Percentiles rank a stretch among this genome's conserved stretches.
Conservation (phyloP, 257 asterid genomes). For the Scutellaria galericulata region DNA sequence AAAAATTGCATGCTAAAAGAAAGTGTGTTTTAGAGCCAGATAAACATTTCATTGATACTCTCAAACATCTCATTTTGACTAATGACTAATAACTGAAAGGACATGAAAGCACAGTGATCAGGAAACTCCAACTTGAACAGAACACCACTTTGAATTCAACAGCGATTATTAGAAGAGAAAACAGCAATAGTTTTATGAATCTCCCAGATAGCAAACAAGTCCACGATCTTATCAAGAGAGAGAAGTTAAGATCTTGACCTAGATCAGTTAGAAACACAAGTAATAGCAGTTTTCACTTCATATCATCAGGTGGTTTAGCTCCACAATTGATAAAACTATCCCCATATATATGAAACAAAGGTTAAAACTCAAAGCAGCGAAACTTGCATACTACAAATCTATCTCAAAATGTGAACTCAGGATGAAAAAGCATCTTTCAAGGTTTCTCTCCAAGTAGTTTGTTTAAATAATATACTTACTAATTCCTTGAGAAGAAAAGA, state of each 20-base stretch:
- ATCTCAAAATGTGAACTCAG: slow-evolving; percentile 20
- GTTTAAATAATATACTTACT: slow-evolving; percentile 56
- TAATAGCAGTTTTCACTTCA: background rate
- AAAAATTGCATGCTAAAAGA: background rate
- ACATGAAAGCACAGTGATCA: background rate
- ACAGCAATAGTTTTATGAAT: background rate
- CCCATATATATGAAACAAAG: background rate
- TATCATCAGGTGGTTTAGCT: background rate
- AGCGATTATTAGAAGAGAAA: background rate
- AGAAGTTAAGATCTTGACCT: slow-evolving; percentile 1
- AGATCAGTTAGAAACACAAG: background rate
- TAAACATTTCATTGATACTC: background rate
- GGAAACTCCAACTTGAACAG: background rate
- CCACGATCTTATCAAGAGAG: background rate
- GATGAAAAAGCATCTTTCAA: background rate
- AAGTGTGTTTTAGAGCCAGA: background rate
- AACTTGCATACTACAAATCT: background rate
- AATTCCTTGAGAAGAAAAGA: slow-evolving; percentile 85
- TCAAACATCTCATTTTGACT: background rate
- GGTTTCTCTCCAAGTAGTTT: background rate
- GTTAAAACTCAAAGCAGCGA: slow-evolving; percentile 7
- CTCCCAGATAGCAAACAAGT: background rate
- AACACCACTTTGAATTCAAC: too few relatives aligned
- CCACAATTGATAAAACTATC: background rate
- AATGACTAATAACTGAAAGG: background rate